Evolutionary conservation across 805 yeast species (phyloP), one percentile per base, ranked within the genome.

Genomic region (Metschnikowia kunwiensis): DNA sequence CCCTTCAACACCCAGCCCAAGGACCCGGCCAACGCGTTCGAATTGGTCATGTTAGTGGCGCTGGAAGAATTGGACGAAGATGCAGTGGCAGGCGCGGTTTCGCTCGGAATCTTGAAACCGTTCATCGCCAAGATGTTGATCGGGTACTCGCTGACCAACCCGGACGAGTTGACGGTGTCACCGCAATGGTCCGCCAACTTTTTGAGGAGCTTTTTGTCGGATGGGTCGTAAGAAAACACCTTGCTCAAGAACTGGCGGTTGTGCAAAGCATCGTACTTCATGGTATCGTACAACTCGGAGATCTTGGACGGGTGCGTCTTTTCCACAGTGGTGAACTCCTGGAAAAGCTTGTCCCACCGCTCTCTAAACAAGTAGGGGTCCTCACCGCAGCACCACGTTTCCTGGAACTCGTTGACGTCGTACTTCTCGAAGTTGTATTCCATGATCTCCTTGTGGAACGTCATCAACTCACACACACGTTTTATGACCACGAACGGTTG

Each of bases 231-330:
- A 30, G 82, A 72, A 57, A 93, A 93, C 5, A 91, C 82, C 47
- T 78, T 78, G 55, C 84, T 86, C 58, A 93, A 66, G 56, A 93
- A 93, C 22, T 83, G 84, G 38, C 98, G 74, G 60, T 93, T 93
- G 61, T 93, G 99, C 37, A 93, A 71, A 6, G 97, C 98, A 64
- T 93, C 99, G 58, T 86, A 93, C 61, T 93, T 93, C 96, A 93
- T 91, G 1, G 99, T 91, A 62, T 93, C 99, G 57, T 93, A 93
- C 40, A 93, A 72, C 65, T 93, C 99, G 31, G 95, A 84, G 43
- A 93, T 91, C 65, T 91, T 93, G 2, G 96, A 82, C 8, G 99
- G 99, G 61, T 93, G 97, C 2, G 93, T 96, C 61, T 93, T 93
- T 48, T 93, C 99, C 34, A 89, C 93, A 30, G 85, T 78, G 15